Evolutionary conservation across 495 filamentous ascomycete species (phyloP).

Genomic region (Tuber calosporum): DNA sequence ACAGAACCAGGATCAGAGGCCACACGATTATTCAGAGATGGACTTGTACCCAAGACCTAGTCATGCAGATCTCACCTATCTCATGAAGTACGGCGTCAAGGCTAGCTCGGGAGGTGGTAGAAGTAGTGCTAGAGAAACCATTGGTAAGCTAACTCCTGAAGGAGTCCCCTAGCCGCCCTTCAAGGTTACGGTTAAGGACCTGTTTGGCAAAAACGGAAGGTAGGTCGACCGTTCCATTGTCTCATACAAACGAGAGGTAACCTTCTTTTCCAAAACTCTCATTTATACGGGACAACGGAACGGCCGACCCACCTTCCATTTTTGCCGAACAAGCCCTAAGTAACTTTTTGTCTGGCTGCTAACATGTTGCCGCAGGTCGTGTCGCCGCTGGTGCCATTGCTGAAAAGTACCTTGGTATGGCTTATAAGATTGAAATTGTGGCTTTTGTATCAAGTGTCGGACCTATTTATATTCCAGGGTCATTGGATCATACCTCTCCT

Average conservation of each 20-base stretch:
- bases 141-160: constrained; percentile 49
- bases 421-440: constrained; percentile 81
- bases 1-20: constrained; percentile 84
- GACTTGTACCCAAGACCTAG: constrained; percentile 82
- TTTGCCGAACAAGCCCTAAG: no score
- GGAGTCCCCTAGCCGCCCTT: neutral
- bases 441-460: constrained; percentile 87
- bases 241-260: no score
- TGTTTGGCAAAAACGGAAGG: no score
- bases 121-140: constrained; percentile 89
- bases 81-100: constrained; percentile 95
- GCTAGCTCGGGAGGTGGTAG: constrained; percentile 87
- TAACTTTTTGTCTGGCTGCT: neutral
- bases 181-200: neutral
- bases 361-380: constrained; percentile 48
- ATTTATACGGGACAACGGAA: no score
- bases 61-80: constrained; percentile 95
- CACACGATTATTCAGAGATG: constrained; percentile 94
- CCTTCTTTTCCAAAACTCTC: no score
- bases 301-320: no score
- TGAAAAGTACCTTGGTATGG: constrained; percentile 79
- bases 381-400: constrained; percentile 93
- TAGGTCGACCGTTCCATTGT: no score
- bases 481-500: constrained; percentile 75
- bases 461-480: constrained; percentile 66